Percentiles rank a stretch among this genome's conserved stretches.
phyloP scores from a whole-genome alignment of 176 grass and related monocot species.

The Metroxylon sagu region DNA sequence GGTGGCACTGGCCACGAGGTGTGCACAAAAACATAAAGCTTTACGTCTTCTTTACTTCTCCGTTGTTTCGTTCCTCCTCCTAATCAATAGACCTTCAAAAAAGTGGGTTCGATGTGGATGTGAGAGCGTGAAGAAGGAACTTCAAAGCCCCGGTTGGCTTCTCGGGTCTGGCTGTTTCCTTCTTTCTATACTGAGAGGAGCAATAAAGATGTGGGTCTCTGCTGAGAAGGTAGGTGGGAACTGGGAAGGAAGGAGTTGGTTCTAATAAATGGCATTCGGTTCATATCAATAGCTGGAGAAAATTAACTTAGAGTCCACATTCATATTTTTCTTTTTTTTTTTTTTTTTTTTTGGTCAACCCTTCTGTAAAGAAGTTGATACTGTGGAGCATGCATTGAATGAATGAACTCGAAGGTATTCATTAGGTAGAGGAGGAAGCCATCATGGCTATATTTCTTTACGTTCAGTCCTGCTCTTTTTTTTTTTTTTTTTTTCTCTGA shows the following conservation, averaged over 20 bases:
- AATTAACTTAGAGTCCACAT: neutral
- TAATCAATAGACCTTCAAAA: constrained; percentile 7
- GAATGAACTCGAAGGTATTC: constrained; percentile 29
- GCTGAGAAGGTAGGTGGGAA: constrained; percentile 6
- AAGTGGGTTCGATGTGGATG: too few species aligned
- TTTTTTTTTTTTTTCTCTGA: too few species aligned
- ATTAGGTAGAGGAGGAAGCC: constrained; percentile 17
- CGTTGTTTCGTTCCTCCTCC: neutral
- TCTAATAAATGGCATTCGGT: constrained; percentile 8
- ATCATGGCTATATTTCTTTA: constrained; percentile 20
- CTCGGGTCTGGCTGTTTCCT: too few species aligned
- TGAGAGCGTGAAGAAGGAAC: constrained; percentile 16
- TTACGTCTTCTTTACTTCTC: neutral
- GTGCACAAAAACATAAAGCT: neutral
- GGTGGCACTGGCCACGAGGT: constrained; percentile 96
- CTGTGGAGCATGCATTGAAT: constrained; percentile 8
- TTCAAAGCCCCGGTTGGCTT: constrained; percentile 1
- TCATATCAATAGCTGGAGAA: neutral
- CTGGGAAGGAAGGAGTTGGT: neutral
- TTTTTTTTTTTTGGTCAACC: neutral
- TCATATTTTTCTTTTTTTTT: neutral
- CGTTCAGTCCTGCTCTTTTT: neutral
- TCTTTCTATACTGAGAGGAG: neutral
- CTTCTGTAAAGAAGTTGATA: constrained; percentile 1
- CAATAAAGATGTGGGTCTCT: constrained; percentile 14